phyloP scores from a whole-genome alignment of 2,329 filamentous ascomycete species.

The Aureobasidium sp. region DNA sequence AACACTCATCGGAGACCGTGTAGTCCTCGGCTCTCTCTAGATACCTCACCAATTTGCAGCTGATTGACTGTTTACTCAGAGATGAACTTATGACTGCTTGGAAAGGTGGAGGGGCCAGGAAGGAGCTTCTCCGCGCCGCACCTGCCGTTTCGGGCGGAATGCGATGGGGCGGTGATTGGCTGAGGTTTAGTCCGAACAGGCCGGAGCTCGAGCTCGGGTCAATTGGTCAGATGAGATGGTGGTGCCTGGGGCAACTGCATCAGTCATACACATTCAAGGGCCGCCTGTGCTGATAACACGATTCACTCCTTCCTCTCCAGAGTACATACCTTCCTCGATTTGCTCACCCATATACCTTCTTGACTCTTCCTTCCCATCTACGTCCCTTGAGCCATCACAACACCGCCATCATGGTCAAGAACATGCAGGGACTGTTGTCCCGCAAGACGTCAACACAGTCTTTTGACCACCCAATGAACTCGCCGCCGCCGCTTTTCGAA shows the following conservation, averaged over 20 bases:
- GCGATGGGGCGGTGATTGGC: slow-evolving; percentile 12
- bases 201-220: background rate
- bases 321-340: background rate
- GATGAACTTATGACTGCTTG: background rate
- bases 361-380: no score
- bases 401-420: slow-evolving; percentile 15
- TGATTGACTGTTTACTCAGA: background rate
- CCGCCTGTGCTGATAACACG: slow-evolving; percentile 5
- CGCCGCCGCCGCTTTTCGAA: slow-evolving; percentile 1
- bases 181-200: background rate
- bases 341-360: background rate
- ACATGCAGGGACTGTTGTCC: slow-evolving; percentile 14
- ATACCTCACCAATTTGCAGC: background rate
- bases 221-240: background rate
- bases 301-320: background rate
- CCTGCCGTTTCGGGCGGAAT: slow-evolving; percentile 13
- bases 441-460: slow-evolving; percentile 15
- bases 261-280: background rate
- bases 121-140: background rate
- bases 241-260: slow-evolving; percentile 12
- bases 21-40: background rate
- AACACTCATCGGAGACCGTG: background rate
- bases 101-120: background rate
- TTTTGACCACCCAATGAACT: slow-evolving; percentile 8
- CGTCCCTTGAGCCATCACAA: background rate